Evolutionary conservation across 192 early-diverging fungal species (phyloP), one percentile per base, ranked within the genome.

Genomic region (Umbelopsis sp.): DNA sequence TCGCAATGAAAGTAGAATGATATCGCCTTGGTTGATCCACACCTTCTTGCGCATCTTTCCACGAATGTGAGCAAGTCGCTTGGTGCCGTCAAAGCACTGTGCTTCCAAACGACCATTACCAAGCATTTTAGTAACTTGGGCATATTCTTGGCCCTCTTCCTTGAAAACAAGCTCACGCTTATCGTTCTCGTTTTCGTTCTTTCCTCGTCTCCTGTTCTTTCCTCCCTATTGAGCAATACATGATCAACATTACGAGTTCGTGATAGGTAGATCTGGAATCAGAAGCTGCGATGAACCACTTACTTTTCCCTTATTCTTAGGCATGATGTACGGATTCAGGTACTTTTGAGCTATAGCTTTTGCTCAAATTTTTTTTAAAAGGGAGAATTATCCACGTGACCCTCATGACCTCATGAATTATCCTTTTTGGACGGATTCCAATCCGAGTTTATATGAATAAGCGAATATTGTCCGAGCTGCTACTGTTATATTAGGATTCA

Each of bases 31-130:
- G 71, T 87, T 90, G 76, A 97, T 95, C 94, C 94, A 94, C 61
- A 92, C 95, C 87, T 97, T 99, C 83, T 98, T 99, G 77, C 96
- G 92, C 89, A 99, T 93, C 70, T 94, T 93, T 52, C 97, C 97
- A 64, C 97, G 95, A 83, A 99, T 98, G 75, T 95, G 94, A 61
- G 92, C 97, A 78, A 95, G 81, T 44, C 95, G 90, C 80, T 91
- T 97, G 47, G 84, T 86, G 49, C 94, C 94, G 78, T 97, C 95
- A 71, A 92, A 89, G 80, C 95, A 94, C 71, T 91, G 91, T 27
- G 90, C 90, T 70, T 96, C 93, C 61, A 98, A 80, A 79, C 95
- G 94, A 49, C 95, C 95, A 83, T 96, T 97, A 53, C 97, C 97
- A 69, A 99, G 90, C 91, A 97, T 94, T 81, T 97, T 97, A 37